Evolutionary conservation across 2,329 filamentous ascomycete genomes (phyloP).

Genomic region (Gaeumannomyces tritici): DNA sequence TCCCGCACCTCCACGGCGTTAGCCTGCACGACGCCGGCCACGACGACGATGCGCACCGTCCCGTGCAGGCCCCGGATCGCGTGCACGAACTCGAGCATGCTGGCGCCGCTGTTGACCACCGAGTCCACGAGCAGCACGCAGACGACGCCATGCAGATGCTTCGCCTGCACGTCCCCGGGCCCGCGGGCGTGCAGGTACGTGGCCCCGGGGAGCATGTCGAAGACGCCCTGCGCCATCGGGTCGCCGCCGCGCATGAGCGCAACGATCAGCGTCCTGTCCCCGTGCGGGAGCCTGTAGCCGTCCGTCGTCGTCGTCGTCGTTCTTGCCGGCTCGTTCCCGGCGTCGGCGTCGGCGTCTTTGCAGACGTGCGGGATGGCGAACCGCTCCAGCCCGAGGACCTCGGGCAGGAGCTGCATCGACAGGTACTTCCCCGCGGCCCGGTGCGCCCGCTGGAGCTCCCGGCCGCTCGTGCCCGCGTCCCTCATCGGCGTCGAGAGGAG

Average conservation of each 20-base stretch:
- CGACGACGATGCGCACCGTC: constrained; percentile 37
- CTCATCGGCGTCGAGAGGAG: constrained; percentile 45
- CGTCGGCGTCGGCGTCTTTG: neutral
- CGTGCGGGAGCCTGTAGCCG: constrained; percentile 36
- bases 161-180: constrained; percentile 27
- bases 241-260: constrained; percentile 56
- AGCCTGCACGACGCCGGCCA: constrained; percentile 45
- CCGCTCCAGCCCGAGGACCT: constrained; percentile 38
- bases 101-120: constrained; percentile 48
- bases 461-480: constrained; percentile 34
- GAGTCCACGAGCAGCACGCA: constrained; percentile 48
- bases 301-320: constrained; percentile 25
- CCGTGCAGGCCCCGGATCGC: constrained; percentile 30
- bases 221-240: constrained; percentile 50
- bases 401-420: constrained; percentile 34
- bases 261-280: constrained; percentile 41
- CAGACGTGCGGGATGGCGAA: constrained; percentile 38
- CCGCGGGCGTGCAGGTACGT: constrained; percentile 37
- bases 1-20: constrained; percentile 4
- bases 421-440: constrained; percentile 40
- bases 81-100: constrained; percentile 36
- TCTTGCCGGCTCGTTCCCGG: too few species aligned
- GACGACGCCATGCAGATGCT: constrained; percentile 26
- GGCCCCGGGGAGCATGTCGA: constrained; percentile 38
- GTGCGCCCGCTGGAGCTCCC: constrained; percentile 38